Percentiles rank a stretch among this genome's conserved stretches.
Evolutionary conservation across 2,329 filamentous ascomycete species (phyloP).

Genomic region (Cytospora leucostoma): DNA sequence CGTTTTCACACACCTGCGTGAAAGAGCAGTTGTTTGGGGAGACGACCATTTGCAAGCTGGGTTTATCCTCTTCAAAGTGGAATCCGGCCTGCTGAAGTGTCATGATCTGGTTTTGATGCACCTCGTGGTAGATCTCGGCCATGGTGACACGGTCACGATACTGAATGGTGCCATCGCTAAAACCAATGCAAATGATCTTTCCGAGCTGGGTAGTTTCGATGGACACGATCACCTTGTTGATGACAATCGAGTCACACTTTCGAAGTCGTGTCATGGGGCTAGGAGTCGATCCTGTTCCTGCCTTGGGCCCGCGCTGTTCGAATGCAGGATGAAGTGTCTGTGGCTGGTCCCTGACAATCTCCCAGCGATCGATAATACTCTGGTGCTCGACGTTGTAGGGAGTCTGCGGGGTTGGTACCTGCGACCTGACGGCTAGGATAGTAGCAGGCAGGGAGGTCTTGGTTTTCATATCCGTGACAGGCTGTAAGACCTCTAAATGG

Average conservation of each 20-base stretch:
- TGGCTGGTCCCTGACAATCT: slow-evolving; percentile 67
- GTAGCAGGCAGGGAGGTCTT: slow-evolving; percentile 59
- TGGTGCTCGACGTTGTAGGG: slow-evolving; percentile 65
- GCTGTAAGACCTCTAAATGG: slow-evolving; percentile 72
- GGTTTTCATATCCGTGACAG: slow-evolving; percentile 60
- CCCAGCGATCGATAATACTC: slow-evolving; percentile 82
- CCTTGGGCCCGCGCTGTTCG: slow-evolving; percentile 65
- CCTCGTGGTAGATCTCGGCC: slow-evolving; percentile 64
- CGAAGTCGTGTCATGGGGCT: slow-evolving; percentile 48
- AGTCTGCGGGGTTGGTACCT: slow-evolving; percentile 52
- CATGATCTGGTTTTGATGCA: slow-evolving; percentile 65
- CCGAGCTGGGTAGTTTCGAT: slow-evolving; percentile 70
- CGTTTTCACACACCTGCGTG: slow-evolving; percentile 59
- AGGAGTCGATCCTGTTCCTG: slow-evolving; percentile 56
- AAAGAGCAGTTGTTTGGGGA: slow-evolving; percentile 63
- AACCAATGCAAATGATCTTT: slow-evolving; percentile 70
- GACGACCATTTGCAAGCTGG: slow-evolving; percentile 63
- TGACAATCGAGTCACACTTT: slow-evolving; percentile 66
- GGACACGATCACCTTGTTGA: slow-evolving; percentile 71
- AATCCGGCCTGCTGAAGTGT: slow-evolving; percentile 79
- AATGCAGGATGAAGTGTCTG: slow-evolving; percentile 73
- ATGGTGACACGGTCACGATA: slow-evolving; percentile 77
- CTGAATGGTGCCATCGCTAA: slow-evolving; percentile 79
- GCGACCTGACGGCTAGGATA: slow-evolving; percentile 73
- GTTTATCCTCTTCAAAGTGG: slow-evolving; percentile 64